Percentiles rank a stretch among this genome's conserved stretches.
Evolutionary conservation across 441 rosid genomes (phyloP).

Genomic region (Raphanus hybrid): DNA sequence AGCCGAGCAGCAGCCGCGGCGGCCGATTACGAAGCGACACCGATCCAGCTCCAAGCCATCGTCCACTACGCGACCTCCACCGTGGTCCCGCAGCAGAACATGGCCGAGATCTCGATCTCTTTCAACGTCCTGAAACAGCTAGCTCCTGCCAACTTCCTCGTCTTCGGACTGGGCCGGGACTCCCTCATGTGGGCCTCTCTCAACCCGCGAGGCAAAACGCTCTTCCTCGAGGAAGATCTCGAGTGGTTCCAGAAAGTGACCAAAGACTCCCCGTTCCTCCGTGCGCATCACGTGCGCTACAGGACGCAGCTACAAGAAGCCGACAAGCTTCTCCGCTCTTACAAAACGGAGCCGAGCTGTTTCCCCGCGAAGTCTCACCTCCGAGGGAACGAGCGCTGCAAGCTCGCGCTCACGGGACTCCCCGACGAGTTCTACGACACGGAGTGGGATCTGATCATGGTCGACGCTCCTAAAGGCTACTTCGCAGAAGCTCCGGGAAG

Average conservation of each 20-base stretch:
- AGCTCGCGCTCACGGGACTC: slow-evolving; percentile 56
- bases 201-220: slow-evolving; percentile 75
- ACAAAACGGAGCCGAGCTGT: slow-evolving; percentile 59
- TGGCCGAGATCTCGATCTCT: slow-evolving; percentile 66
- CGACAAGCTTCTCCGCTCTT: slow-evolving; percentile 50
- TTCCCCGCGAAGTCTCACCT: slow-evolving; percentile 51
- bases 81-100: slow-evolving; percentile 67
- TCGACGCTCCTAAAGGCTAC: slow-evolving; percentile 65
- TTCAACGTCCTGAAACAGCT: slow-evolving; percentile 57
- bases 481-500: slow-evolving; percentile 62
- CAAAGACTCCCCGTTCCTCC: slow-evolving; percentile 53
- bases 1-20: slow-evolving; percentile 34
- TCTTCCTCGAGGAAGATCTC: slow-evolving; percentile 91
- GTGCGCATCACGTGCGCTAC: slow-evolving; percentile 68
- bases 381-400: slow-evolving; percentile 57
- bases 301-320: slow-evolving; percentile 73
- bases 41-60: slow-evolving; percentile 77
- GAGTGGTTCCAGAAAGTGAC: slow-evolving; percentile 71
- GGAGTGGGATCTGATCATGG: slow-evolving; percentile 61
- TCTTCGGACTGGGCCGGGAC: slow-evolving; percentile 87
- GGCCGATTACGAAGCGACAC: slow-evolving; percentile 48
- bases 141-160: slow-evolving; percentile 85
- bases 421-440: slow-evolving; percentile 59
- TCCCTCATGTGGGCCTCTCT: slow-evolving; percentile 91
- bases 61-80: slow-evolving; percentile 86